phyloP scores from a whole-genome alignment of 768 basidiomycete genomes.

The Serendipita sp. region DNA sequence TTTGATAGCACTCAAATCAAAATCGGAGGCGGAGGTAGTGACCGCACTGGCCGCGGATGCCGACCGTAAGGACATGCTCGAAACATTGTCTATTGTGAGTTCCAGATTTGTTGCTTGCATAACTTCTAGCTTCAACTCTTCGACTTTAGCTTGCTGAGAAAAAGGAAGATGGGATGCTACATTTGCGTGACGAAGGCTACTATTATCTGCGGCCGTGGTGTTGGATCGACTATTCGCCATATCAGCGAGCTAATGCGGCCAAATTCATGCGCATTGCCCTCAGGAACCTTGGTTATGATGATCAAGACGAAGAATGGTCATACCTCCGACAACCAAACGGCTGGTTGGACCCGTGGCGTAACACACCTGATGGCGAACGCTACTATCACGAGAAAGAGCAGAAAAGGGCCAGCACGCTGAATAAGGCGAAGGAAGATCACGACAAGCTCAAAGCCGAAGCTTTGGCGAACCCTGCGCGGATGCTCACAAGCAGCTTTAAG shows the following conservation, averaged over 20 bases:
- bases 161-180: neutral
- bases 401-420: neutral
- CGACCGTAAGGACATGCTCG: neutral
- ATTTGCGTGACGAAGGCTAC: neutral
- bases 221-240: neutral
- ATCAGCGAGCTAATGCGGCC: neutral
- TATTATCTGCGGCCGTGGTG: neutral
- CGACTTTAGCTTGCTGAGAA: neutral
- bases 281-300: neutral
- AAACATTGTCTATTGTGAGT: neutral
- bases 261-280: neutral
- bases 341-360: neutral
- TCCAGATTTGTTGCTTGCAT: neutral
- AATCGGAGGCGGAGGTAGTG: neutral
- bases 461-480: neutral
- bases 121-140: neutral
- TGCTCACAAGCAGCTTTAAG: neutral
- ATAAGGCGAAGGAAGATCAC: neutral
- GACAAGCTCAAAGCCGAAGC: constrained; percentile 1
- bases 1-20: neutral
- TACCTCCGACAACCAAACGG: neutral
- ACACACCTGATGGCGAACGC: neutral
- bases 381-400: constrained; percentile 1
- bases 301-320: neutral
- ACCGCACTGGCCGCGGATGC: neutral